phyloP scores from a whole-genome alignment of 2,329 filamentous ascomycete species.

The Colletotrichum shisoi region DNA sequence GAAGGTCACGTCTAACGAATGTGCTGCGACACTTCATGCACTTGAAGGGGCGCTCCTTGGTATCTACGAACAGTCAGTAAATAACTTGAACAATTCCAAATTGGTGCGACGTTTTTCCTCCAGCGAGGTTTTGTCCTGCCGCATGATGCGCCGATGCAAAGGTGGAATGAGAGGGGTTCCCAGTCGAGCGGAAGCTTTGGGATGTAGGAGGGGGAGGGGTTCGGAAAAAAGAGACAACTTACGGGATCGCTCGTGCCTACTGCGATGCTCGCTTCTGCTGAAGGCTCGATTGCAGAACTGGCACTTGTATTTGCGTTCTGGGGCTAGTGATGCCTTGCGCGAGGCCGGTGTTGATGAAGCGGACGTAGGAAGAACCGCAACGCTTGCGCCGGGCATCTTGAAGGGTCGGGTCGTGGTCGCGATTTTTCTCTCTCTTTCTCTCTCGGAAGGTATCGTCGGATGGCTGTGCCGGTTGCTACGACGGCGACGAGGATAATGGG shows the following conservation, averaged over 20 bases:
- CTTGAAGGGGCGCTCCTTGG: slow-evolving; percentile 98
- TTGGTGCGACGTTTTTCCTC: background rate
- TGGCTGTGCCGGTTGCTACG: slow-evolving; percentile 33
- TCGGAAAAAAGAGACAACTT: slow-evolving; percentile 60
- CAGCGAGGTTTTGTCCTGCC: background rate
- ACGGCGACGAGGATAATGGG: slow-evolving; percentile 43
- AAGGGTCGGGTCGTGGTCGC: slow-evolving; percentile 48
- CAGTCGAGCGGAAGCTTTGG: slow-evolving; percentile 25
- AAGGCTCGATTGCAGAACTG: slow-evolving; percentile 98
- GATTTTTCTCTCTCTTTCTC: slow-evolving; percentile 37
- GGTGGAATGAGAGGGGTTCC: slow-evolving; percentile 27
- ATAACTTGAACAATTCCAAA: background rate
- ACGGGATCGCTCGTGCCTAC: slow-evolving; percentile 97
- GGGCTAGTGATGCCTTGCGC: slow-evolving; percentile 78
- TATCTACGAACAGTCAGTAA: slow-evolving; percentile 69
- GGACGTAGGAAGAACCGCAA: slow-evolving; percentile 69
- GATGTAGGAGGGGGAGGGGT: slow-evolving; percentile 33
- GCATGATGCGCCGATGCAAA: slow-evolving; percentile 4
- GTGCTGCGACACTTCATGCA: slow-evolving; percentile 98
- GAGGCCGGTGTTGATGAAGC: slow-evolving; percentile 74
- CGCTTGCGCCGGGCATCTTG: slow-evolving; percentile 75
- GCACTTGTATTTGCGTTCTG: slow-evolving; percentile 99
- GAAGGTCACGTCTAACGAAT: slow-evolving; percentile 94
- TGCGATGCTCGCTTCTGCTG: slow-evolving; percentile 95
- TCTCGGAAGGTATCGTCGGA: slow-evolving; percentile 38